Evolutionary conservation across 768 basidiomycete genomes (phyloP).

Genomic region (Tylopilus vinaceipallidus): DNA sequence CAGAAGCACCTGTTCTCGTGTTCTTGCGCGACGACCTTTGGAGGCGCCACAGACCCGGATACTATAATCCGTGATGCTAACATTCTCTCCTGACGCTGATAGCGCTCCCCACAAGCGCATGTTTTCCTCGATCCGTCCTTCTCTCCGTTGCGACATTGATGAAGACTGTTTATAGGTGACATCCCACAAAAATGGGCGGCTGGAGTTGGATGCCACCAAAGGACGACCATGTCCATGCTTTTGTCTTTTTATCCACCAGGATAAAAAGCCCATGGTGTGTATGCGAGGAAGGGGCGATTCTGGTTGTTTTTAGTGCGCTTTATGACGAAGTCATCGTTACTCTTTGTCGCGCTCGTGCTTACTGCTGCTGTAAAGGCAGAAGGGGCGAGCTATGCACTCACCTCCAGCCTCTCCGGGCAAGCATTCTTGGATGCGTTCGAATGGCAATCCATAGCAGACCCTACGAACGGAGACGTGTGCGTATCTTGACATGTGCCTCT

Average conservation of each 20-base stretch:
- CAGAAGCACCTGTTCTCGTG: background rate
- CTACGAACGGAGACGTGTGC: constrained; percentile 29
- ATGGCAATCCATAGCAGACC: constrained; percentile 26
- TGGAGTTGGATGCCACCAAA: background rate
- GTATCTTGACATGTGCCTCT: background rate
- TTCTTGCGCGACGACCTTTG: background rate
- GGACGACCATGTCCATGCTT: background rate
- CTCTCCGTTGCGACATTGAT: background rate
- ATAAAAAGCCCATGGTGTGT: background rate
- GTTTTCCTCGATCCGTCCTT: background rate
- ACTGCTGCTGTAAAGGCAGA: background rate
- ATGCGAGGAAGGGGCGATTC: background rate
- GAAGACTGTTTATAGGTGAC: background rate
- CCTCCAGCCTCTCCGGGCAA: constrained; percentile 42
- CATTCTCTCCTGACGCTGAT: background rate
- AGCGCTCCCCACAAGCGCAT: background rate
- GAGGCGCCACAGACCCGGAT: background rate
- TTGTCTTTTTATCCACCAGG: background rate
- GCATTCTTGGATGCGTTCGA: constrained; percentile 42
- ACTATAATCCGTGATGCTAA: background rate
- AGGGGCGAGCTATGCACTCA: constrained; percentile 26
- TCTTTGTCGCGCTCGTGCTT: background rate
- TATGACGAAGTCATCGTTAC: background rate
- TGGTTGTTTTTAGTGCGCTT: background rate
- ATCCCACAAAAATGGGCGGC: background rate